A percentile compares a stretch with the other conserved stretches of the same genome.
Conservation (phyloP, 148 eudicot species). For the Camellia granthamiana region DNA sequence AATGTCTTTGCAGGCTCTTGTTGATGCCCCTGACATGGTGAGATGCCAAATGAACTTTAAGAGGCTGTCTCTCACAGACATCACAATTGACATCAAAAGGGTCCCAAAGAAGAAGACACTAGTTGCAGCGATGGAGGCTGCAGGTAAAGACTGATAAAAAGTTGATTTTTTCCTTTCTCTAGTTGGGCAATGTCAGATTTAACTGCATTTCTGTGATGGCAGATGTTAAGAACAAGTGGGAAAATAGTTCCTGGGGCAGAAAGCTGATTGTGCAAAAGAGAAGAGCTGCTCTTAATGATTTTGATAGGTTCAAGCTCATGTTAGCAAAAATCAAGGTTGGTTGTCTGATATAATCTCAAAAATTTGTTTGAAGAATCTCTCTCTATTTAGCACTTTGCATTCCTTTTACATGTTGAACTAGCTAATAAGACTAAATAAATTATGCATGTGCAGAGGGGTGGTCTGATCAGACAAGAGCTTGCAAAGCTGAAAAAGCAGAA, state of each 20-base stretch:
- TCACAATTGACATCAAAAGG: constrained; percentile 57
- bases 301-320: constrained; percentile 72
- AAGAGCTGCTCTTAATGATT: constrained; percentile 66
- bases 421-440: neutral
- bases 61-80: constrained; percentile 62
- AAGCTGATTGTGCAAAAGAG: constrained; percentile 61
- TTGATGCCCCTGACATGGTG: constrained; percentile 71
- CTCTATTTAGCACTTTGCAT: neutral
- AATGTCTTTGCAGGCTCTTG: constrained; percentile 42
- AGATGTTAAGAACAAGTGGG: constrained; percentile 79
- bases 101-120: constrained; percentile 66
- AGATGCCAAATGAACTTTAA: constrained; percentile 65
- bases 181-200: neutral
- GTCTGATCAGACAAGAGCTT: constrained; percentile 53
- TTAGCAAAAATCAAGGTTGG: constrained; percentile 69
- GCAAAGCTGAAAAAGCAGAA: constrained; percentile 43
- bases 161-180: neutral
- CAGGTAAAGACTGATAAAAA: constrained; percentile 36
- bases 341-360: neutral
- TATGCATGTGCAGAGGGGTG: constrained; percentile 42
- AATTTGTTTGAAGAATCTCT: neutral
- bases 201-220: neutral
- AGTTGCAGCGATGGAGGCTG: constrained; percentile 78
- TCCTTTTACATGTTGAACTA: neutral
- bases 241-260: constrained; percentile 73